phyloP scores from a whole-genome alignment of 2,329 filamentous ascomycete species.

The Chlorencoelia australis region DNA sequence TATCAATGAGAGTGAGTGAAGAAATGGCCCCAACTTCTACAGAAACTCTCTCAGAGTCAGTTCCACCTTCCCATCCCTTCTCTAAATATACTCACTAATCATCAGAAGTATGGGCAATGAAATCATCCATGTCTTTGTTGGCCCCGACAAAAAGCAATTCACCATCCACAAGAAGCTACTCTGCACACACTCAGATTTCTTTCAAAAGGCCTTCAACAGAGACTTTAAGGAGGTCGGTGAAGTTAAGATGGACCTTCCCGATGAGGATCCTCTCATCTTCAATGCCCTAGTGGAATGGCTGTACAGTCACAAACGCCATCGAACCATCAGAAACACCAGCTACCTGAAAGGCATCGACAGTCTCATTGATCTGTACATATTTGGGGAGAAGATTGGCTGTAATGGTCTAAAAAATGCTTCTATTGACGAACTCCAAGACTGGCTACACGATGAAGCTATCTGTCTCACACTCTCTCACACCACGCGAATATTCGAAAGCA shows the following conservation, averaged over 20 bases:
- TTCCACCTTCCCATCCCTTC: no score
- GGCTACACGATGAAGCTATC: no score
- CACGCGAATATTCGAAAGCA: no score
- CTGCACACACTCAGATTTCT: slow-evolving; percentile 10
- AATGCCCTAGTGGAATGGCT: not conserved
- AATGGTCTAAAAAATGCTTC: not conserved
- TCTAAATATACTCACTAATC: no score
- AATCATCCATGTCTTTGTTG: slow-evolving; percentile 9
- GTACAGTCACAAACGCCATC: no score
- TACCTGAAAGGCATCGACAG: not conserved
- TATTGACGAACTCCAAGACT: no score
- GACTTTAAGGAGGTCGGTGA: slow-evolving; percentile 3
- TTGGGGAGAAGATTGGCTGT: not conserved
- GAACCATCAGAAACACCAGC: not conserved
- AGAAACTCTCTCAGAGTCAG: no score
- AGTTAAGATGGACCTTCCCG: slow-evolving; percentile 25
- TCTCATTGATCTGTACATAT: not conserved
- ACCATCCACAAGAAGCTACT: slow-evolving; percentile 12
- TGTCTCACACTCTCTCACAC: no score
- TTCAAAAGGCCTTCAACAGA: slow-evolving; percentile 8
- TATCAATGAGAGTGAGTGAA: no score
- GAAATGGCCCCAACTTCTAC: no score
- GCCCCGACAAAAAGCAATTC: slow-evolving; percentile 6
- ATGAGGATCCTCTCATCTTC: not conserved
- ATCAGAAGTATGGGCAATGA: not conserved